Evolutionary conservation across 768 basidiomycete genomes (phyloP), one percentile per base, ranked within the genome.

Genomic region (Boletales sp.): DNA sequence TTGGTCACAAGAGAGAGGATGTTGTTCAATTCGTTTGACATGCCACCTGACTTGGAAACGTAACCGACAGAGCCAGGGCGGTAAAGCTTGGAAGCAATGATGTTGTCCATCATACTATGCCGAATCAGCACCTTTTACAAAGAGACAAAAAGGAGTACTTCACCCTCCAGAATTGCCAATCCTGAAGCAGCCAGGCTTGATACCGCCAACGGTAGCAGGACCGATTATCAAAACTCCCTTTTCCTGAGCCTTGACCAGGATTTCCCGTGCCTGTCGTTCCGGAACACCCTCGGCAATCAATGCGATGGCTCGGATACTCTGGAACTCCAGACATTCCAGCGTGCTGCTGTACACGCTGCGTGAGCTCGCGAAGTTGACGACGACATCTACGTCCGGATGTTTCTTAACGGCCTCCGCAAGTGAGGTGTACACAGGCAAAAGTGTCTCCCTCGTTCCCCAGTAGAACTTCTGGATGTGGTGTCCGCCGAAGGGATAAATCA

Each of bases 401-500:
- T 97, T 99, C 71, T 82, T 78, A 57, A 87, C 83, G 13, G 95
- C 95, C 65, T 97, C 95, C 47, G 82, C 82, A 58, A 97, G 79
- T 48, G 83, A 83, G 17, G 94, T 95, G 78, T 97, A 99, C 38
- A 99, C 95, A 44, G 97, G 97, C 35, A 99, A 84, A 42, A 99
- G 86, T 4, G 95, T 95, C 79, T 98, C 97, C 77, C 91, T 93
- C 36, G 97, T 98, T 48, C 97, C 97, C 97, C 97, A 98, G 81
- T 99, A 98, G 83, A 99, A 97, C 77, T 99, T 99, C 76, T 99
- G 97, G 72, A 97, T 97, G 75, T 98, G 97, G 75, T 98, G 95
- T 17, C 95, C 95, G 65, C 95, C 97, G 72, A 99, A 99, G 67
- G 95, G 97, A 72, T 99, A 99, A 68, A 99, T 97, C 95, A 98